Evolutionary conservation across 2,329 filamentous ascomycete genomes (phyloP), one percentile per base, ranked within the genome.

Genomic region (Metarhizium album): DNA sequence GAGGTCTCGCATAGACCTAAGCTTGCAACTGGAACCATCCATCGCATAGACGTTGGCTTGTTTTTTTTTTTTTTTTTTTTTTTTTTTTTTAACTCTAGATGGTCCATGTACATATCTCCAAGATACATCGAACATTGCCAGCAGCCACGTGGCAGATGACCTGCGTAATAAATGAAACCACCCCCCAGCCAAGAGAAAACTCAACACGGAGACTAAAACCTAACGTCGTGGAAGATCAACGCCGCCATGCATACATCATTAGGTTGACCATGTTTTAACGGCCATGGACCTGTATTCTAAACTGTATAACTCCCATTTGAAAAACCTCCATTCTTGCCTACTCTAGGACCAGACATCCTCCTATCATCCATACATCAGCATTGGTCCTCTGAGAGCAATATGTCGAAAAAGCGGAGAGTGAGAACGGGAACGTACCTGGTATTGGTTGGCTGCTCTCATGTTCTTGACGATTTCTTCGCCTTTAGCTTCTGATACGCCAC

Each of bases 391-490:
- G 37, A 40, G 20, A 9, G n/a, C 8, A 40, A 20, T 9, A 18
- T 40, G 45, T 16, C 47, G 53, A 31, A 50, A 35, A 35, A 2
- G 14, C 4, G 33, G 14, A 16, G 9, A 16, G 33, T 43, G 20
- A 46, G 27, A 29, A 27, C 9, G 35, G 42, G 13, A 70, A 16
- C 74, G 54, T 79, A 84, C 93, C 78, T 98, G 94, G 75, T 98
- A 98, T 69, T 93, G 88, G 70, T 95, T 96, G 57, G 86, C 83
- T 58, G 87, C 84, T 64, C 93, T 84, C 91, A 98, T 96, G 61
- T 84, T 84, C 80, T 97, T 98, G 54, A 98, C 90, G 62, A 96
- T 84, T 64, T 97, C 91, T 71, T 98, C 93, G 14, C 82, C 93
- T 78, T 95, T 95, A 56, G 84, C 75, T 62, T 91, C 85, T 2